Conservation (phyloP, 2,329 filamentous ascomycete species). For the Talaromyces sp. region DNA sequence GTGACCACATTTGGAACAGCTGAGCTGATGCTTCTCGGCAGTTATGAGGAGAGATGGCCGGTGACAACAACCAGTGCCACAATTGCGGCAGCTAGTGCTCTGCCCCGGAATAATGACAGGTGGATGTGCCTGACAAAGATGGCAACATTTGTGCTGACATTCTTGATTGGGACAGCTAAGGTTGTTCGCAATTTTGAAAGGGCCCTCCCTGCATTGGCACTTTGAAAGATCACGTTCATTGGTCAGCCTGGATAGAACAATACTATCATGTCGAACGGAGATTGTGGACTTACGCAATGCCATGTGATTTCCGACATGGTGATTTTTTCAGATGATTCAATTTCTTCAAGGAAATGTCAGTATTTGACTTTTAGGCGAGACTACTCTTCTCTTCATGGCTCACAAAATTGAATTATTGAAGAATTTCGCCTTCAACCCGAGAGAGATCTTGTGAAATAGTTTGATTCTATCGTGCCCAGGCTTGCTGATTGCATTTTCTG, state of each 20-base stretch:
- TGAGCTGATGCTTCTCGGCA: neutral
- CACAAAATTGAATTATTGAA: too few species aligned
- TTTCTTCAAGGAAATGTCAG: too few species aligned
- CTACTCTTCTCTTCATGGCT: too few species aligned
- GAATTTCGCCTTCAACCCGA: too few species aligned
- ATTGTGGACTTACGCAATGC: neutral
- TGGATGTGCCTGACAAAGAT: neutral
- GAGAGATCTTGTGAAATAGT: too few species aligned
- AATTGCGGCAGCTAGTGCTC: neutral
- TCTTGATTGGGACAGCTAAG: neutral
- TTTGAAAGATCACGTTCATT: neutral
- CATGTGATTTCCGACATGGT: neutral
- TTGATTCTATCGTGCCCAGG: too few species aligned
- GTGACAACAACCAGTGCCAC: neutral
- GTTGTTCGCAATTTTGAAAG: neutral
- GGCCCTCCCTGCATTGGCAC: neutral
- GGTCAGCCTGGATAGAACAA: neutral
- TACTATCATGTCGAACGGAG: neutral
- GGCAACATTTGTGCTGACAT: neutral
- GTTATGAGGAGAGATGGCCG: neutral
- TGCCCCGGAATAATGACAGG: neutral
- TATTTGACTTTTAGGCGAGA: too few species aligned
- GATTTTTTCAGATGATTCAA: neutral
- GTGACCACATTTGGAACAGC: neutral
- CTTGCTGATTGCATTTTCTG: too few species aligned